A percentile compares a stretch with the other conserved stretches of the same genome.
Conservation (phyloP, 257 asterid genomes). For the Gentiana straminea region DNA sequence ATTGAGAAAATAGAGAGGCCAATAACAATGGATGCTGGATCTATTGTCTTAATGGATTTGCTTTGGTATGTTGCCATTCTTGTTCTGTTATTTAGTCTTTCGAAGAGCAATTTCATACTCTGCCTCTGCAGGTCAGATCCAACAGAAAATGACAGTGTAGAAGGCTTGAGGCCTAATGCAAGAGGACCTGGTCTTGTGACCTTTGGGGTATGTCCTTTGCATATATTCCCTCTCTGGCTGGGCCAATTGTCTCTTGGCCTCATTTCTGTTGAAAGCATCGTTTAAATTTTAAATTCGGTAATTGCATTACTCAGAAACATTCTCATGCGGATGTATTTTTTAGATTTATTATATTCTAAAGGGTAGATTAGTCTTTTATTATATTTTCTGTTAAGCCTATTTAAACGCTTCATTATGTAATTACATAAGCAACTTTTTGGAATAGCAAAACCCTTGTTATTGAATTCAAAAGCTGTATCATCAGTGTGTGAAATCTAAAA, state of each 20-base stretch:
- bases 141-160: slow-evolving; percentile 93
- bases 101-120: slow-evolving; percentile 2
- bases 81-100: slow-evolving; percentile 6
- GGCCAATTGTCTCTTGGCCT: background rate
- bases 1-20: slow-evolving; percentile 98
- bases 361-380: too few species aligned
- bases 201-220: slow-evolving; percentile 62
- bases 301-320: background rate
- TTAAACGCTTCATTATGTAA: too few species aligned
- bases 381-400: too few species aligned
- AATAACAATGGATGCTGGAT: slow-evolving; percentile 99
- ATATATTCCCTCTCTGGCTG: background rate
- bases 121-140: slow-evolving; percentile 82
- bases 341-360: background rate
- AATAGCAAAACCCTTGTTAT: too few species aligned
- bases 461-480: background rate
- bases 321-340: background rate
- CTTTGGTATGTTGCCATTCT: slow-evolving; percentile 51
- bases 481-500: background rate
- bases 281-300: too few species aligned
- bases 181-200: slow-evolving; percentile 99
- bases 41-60: slow-evolving; percentile 91
- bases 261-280: background rate
- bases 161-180: slow-evolving; percentile 97
- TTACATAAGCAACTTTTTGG: too few species aligned